Evolutionary conservation across 495 filamentous ascomycete species (phyloP).

Genomic region (Xylaria sp.): DNA sequence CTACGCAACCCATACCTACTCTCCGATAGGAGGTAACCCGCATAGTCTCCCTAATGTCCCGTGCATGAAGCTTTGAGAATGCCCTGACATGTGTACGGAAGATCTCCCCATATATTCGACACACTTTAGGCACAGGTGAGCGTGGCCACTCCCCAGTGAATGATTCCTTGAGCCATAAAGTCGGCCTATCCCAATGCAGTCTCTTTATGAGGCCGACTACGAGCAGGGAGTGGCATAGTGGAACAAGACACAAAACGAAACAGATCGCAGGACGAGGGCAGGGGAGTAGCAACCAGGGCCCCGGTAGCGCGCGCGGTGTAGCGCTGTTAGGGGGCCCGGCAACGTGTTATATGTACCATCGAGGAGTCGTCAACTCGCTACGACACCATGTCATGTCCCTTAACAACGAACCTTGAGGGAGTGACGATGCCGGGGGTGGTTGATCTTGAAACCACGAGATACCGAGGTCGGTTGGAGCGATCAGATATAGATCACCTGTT

Average conservation of each 20-base stretch:
- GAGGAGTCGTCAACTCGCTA: constrained; percentile 9
- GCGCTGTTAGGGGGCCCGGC: background rate
- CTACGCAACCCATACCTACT: constrained; percentile 1
- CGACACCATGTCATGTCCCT: background rate
- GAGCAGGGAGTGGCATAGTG: background rate
- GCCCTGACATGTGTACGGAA: background rate
- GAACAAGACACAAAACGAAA: constrained; percentile 15
- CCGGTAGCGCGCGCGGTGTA: constrained; percentile 10
- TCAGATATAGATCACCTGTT: constrained; percentile 24
- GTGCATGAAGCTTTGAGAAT: constrained; percentile 16
- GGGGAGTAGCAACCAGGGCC: background rate
- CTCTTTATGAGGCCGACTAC: background rate
- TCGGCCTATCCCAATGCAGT: background rate
- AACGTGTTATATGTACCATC: background rate
- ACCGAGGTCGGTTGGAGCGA: constrained; percentile 15
- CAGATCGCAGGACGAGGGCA: constrained; percentile 8
- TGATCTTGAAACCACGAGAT: constrained; percentile 19
- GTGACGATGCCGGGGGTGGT: constrained; percentile 2
- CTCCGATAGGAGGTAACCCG: constrained; percentile 4
- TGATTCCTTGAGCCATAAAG: background rate
- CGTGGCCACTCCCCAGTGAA: background rate
- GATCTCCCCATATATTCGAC: background rate
- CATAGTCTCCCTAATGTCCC: constrained; percentile 2
- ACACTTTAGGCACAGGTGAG: background rate
- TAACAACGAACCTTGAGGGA: constrained; percentile 1